A percentile compares a stretch with the other conserved stretches of the same genome.
Evolutionary conservation across 768 basidiomycete species (phyloP).

Genomic region (Mycena galopus): DNA sequence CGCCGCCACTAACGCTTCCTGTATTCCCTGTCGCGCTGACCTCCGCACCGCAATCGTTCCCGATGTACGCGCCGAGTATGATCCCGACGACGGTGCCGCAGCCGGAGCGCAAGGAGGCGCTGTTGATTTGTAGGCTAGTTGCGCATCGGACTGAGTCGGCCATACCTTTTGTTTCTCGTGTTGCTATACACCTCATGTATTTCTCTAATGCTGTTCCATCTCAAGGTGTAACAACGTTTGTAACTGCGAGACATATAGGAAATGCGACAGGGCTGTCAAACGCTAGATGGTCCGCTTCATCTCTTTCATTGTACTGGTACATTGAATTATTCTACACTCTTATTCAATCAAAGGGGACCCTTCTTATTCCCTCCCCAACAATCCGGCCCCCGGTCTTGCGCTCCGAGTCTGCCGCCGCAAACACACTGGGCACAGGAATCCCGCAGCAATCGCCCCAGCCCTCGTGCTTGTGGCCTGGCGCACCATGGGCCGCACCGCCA

Average conservation of each 20-base stretch:
- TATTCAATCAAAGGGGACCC: slow-evolving; percentile 34
- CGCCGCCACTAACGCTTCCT: slow-evolving; percentile 57
- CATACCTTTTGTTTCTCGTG: background rate
- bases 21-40: slow-evolving; percentile 79
- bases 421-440: slow-evolving; percentile 86
- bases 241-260: no score
- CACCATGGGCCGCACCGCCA: slow-evolving; percentile 59
- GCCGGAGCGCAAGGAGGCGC: slow-evolving; percentile 75
- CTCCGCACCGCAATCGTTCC: slow-evolving; percentile 64
- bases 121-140: slow-evolving; percentile 59
- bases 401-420: slow-evolving; percentile 78
- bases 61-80: slow-evolving; percentile 55
- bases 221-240: no score
- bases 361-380: slow-evolving; percentile 31
- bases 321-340: background rate
- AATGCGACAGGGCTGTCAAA: no score
- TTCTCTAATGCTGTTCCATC: background rate
- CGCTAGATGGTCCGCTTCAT: no score
- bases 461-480: slow-evolving; percentile 64
- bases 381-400: slow-evolving; percentile 25
- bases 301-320: background rate
- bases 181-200: background rate
- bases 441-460: slow-evolving; percentile 95
- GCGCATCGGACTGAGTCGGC: no score
- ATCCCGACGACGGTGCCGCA: slow-evolving; percentile 61